Evolutionary conservation across 2,329 filamentous ascomycete genomes (phyloP).

Genomic region (Davidsoniella neocaledoniae): DNA sequence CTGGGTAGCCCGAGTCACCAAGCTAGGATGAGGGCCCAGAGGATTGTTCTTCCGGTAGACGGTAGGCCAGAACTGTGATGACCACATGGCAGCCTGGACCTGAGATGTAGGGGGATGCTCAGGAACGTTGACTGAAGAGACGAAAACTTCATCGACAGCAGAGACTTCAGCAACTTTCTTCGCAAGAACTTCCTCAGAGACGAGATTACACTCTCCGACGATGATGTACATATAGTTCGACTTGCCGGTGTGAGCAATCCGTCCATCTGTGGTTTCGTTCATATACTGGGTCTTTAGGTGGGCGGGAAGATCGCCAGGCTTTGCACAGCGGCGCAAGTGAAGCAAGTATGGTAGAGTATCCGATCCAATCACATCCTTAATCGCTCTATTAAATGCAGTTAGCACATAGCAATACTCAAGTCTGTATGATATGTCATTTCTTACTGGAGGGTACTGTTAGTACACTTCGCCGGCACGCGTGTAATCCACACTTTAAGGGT

Average conservation of each 20-base stretch:
- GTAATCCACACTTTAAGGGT: conserved; percentile 52
- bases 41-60: conserved; percentile 79
- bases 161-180: conserved; percentile 4
- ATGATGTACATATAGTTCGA: conserved; percentile 44
- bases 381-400: conserved; percentile 4
- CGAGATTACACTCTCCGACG: conserved; percentile 25
- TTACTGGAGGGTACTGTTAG: conserved; percentile 28
- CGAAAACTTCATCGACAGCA: conserved; percentile 35
- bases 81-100: conserved; percentile 59
- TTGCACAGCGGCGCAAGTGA: conserved; percentile 62
- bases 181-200: conserved; percentile 28
- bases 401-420: neutral
- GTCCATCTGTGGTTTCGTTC: conserved; percentile 37
- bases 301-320: conserved; percentile 48
- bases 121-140: conserved; percentile 52
- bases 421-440: neutral
- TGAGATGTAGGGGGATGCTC: conserved; percentile 58
- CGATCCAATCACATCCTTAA: conserved; percentile 20
- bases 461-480: conserved; percentile 52
- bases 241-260: conserved; percentile 41
- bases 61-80: conserved; percentile 63
- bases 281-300: conserved; percentile 46
- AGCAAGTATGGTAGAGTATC: conserved; percentile 47
- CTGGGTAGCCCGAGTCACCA: conserved; percentile 51
- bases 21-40: conserved; percentile 64